Percentiles rank a stretch among this genome's conserved stretches.
These are phyloP conservation scores for Pisolithus thermaeus DNA, from an alignment of 1,284 basidiomycete genomes.

Conservation along the genomic window DNA sequence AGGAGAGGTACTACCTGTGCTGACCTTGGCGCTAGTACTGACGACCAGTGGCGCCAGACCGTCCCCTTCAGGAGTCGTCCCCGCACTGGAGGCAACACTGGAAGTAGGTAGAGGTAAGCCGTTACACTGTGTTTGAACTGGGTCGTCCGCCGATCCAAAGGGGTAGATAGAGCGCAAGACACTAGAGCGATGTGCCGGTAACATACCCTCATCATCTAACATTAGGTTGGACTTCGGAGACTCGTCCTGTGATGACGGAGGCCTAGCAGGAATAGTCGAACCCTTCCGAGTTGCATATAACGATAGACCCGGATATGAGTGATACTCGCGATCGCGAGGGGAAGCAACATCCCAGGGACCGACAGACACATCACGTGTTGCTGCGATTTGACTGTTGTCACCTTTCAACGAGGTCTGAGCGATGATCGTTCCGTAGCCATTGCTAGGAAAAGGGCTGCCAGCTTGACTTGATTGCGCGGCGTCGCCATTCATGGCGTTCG, in stretches of 20 bases:
- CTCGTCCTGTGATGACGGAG: conserved; percentile 22
- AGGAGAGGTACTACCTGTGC: conserved; percentile 30
- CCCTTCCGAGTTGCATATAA: conserved; percentile 25
- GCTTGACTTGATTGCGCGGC: conserved; percentile 8
- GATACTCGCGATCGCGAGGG: conserved; percentile 25
- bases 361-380: conserved; percentile 14
- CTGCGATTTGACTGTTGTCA: conserved; percentile 9
- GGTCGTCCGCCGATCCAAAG: conserved; percentile 22
- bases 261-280: conserved; percentile 14
- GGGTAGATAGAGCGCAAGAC: conserved; percentile 26
- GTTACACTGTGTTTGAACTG: conserved; percentile 18
- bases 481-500: conserved; percentile 12
- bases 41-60: conserved; percentile 38
- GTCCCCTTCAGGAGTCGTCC: conserved; percentile 20
- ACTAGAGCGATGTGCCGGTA: conserved; percentile 34
- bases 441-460: conserved; percentile 21
- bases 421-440: conserved; percentile 21
- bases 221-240: conserved; percentile 21
- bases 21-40: conserved; percentile 38
- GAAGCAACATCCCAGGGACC: conserved; percentile 31
- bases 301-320: conserved; percentile 18
- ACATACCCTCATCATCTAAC: conserved; percentile 28
- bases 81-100: conserved; percentile 27
- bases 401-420: conserved; percentile 24
- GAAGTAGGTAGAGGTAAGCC: conserved; percentile 19